These are phyloP conservation scores for Nothophytophthora sp. DNA, from an alignment of 352 stramenopile genomes.

Conservation along the genomic window DNA sequence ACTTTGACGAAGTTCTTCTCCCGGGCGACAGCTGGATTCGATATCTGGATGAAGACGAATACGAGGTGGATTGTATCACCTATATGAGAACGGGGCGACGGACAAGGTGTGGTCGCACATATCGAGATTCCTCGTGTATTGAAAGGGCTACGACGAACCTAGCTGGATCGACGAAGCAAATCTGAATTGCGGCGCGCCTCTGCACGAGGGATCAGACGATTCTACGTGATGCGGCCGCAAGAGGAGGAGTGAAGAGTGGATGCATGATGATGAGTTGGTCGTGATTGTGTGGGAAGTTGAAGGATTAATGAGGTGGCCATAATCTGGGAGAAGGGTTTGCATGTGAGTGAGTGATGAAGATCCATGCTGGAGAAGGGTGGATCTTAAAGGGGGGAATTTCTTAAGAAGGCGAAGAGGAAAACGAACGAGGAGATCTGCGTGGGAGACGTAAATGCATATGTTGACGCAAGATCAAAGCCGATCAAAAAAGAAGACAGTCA, in stretches of 20 bases:
- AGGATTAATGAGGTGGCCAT: no score
- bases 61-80: slow-evolving; percentile 6
- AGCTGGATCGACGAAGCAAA: slow-evolving; percentile 8
- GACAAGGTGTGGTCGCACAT: background rate
- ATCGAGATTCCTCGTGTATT: slow-evolving; percentile 7
- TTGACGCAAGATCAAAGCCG: no score
- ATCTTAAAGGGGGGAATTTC: no score
- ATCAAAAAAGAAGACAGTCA: no score
- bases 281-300: no score
- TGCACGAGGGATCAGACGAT: slow-evolving; percentile 1
- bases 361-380: no score
- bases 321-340: no score
- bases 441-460: no score
- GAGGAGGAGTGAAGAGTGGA: slow-evolving; percentile 1
- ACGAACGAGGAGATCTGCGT: no score
- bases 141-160: slow-evolving; percentile 8
- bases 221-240: slow-evolving; percentile 5
- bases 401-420: no score
- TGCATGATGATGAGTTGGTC: no score
- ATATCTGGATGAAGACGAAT: background rate
- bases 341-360: no score
- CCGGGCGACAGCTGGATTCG: slow-evolving; percentile 7
- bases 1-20: slow-evolving; percentile 22
- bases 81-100: background rate
- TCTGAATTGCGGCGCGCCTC: slow-evolving; percentile 9